Conservation (phyloP, 148 eudicot species). For the Vaccinium macrocarpon region DNA sequence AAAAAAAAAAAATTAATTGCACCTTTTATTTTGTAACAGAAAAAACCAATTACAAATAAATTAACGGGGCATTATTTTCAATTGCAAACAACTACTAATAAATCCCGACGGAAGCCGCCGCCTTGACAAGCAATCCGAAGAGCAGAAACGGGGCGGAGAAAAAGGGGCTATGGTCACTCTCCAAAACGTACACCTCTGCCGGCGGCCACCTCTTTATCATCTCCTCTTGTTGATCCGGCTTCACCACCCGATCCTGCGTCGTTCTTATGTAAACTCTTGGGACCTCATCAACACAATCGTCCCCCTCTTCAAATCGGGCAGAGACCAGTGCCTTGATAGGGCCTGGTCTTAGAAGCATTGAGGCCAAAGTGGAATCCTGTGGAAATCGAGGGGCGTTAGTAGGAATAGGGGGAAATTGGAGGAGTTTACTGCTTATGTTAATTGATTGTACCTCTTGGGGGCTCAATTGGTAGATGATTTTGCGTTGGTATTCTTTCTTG, state of each 20-base stretch:
- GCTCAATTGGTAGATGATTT: conserved; percentile 53
- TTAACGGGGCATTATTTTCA: background rate
- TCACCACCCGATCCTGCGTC: conserved; percentile 47
- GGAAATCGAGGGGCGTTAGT: background rate
- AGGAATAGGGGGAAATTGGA: background rate
- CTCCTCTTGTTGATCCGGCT: conserved; percentile 59
- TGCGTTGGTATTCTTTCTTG: conserved; percentile 50
- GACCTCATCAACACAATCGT: conserved; percentile 37
- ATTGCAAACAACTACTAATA: background rate
- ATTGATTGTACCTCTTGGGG: conserved; percentile 50
- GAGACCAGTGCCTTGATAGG: conserved; percentile 44
- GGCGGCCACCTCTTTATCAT: conserved; percentile 81
- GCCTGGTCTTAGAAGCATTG: conserved; percentile 69
- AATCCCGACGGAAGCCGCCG: conserved; percentile 32
- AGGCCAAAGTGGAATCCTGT: conserved; percentile 62
- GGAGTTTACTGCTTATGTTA: background rate
- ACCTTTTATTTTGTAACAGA: background rate
- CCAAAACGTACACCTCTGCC: conserved; percentile 47
- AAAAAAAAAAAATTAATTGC: background rate
- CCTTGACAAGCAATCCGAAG: conserved; percentile 53
- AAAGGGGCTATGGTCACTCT: conserved; percentile 75
- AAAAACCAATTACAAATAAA: background rate
- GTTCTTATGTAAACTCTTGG: conserved; percentile 65
- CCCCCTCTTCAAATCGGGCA: conserved; percentile 33
- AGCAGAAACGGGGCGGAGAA: conserved; percentile 64